A percentile compares a stretch with the other conserved stretches of the same genome.
These are phyloP conservation scores for Lactarius psammicola DNA, from an alignment of 768 basidiomycete genomes.

Conservation along the genomic window DNA sequence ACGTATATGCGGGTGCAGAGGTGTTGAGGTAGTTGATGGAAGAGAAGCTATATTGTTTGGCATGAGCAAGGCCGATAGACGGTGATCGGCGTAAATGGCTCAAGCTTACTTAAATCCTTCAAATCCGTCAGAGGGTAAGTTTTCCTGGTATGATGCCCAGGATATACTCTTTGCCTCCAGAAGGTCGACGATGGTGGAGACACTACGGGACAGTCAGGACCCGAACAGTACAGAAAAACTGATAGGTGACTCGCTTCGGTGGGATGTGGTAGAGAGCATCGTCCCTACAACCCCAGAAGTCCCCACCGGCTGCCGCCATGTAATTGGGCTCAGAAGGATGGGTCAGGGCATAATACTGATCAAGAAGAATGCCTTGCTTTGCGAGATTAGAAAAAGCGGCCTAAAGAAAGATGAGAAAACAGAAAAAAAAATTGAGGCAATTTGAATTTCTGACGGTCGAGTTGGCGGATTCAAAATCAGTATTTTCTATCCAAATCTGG, in stretches of 20 bases:
- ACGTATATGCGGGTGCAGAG: slow-evolving; percentile 41
- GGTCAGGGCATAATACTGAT: slow-evolving; percentile 48
- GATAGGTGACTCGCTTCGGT: slow-evolving; percentile 26
- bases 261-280: slow-evolving; percentile 40
- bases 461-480: slow-evolving; percentile 44
- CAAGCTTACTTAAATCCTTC: slow-evolving; percentile 28
- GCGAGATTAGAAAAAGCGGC: slow-evolving; percentile 41
- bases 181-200: slow-evolving; percentile 59
- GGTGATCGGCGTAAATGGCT: not conserved
- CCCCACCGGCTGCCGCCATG: slow-evolving; percentile 48
- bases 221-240: not conserved
- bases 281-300: slow-evolving; percentile 50
- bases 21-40: slow-evolving; percentile 41
- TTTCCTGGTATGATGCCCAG: slow-evolving; percentile 64
- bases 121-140: slow-evolving; percentile 52
- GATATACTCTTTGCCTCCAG: slow-evolving; percentile 55
- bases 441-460: slow-evolving; percentile 15
- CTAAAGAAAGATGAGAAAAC: slow-evolving; percentile 29
- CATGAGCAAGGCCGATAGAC: not conserved
- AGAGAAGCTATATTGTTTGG: slow-evolving; percentile 34
- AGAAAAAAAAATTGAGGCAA: not conserved
- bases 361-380: slow-evolving; percentile 46
- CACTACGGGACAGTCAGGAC: slow-evolving; percentile 12
- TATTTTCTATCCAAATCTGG: slow-evolving; percentile 64
- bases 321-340: slow-evolving; percentile 68